Evolutionary conservation across 1,139 yeast genomes (phyloP), one percentile per base, ranked within the genome.

Genomic region (Taphrina communis): DNA sequence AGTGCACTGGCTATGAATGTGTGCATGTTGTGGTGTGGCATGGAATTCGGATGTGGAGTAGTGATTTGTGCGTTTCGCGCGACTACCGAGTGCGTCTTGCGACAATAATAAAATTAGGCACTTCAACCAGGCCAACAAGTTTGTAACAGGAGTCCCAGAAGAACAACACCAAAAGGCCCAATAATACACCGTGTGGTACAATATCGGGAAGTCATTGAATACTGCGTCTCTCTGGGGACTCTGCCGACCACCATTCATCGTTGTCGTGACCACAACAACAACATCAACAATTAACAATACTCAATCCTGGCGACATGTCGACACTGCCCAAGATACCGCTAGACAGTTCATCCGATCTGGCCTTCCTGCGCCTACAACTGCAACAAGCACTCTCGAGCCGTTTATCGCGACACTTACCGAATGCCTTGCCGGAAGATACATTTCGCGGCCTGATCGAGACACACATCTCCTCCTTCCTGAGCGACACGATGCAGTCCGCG

Each of bases 371-470:
- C 19, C 42, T 50, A 17, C 67, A 63, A 19, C 31, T 63, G 11
- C 67, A 63, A 19, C 59, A 56, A 19, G 67, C 67, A 12, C 67
- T 63, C 55, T 53, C 67, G n/a, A 31, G 46, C 25, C 67, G 67
- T 5, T 41, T 63, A 5, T 42, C 44, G 17, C 42, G 48, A 14
- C 67, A 63, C 56, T 38, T 63, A 19, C 67, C 67, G 25, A 48
- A 63, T 38, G 67, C 67, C 6, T 35, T 63, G 19, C 67, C 67
- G 55, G 67, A 63, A 63, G 67, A 63, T 35, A 17, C 67, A 11
- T 44, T 63, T 25, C 53, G 67, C 55, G 19, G 21, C 36, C 44
- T 44, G 36, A 63, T 63, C 31, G 67, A 63, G 25, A n/a, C 48
- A n/a, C 67, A 63, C 61, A 63, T 63, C 17, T 11, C 55, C 9